phyloP scores from a whole-genome alignment of 176 grass and related monocot species.

The Oryza meridionalis region DNA sequence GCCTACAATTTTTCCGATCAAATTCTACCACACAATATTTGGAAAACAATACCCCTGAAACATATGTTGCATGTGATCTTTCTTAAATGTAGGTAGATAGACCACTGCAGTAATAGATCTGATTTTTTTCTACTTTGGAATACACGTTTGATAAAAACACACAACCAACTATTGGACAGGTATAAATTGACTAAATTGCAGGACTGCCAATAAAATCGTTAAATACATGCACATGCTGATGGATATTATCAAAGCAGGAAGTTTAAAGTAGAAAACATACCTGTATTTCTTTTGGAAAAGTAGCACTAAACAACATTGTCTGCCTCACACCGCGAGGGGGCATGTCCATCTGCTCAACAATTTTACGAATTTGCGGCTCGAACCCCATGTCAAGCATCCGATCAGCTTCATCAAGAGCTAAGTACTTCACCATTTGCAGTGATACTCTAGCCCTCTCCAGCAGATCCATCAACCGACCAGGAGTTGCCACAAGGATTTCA shows the following conservation, averaged over 20 bases:
- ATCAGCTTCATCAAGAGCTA: slow-evolving; percentile 96
- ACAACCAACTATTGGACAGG: neutral
- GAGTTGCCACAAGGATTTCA: slow-evolving; percentile 96
- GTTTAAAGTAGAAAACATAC: slow-evolving; percentile 41
- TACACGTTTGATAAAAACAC: neutral
- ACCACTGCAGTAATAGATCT: neutral
- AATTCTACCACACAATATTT: neutral
- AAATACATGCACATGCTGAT: neutral
- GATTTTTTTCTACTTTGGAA: neutral
- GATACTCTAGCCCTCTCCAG: slow-evolving; percentile 93
- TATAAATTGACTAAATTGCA: slow-evolving; percentile 3
- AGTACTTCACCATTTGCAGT: slow-evolving; percentile 77
- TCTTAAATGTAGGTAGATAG: neutral
- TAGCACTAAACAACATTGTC: slow-evolving; percentile 98
- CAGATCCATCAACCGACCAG: slow-evolving; percentile 92
- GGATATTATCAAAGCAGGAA: neutral
- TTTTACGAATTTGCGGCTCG: slow-evolving; percentile 94
- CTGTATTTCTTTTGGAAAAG: slow-evolving; percentile 96
- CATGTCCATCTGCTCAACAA: slow-evolving; percentile 97
- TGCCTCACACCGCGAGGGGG: slow-evolving; percentile 77
- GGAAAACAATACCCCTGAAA: neutral
- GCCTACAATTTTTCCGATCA: neutral
- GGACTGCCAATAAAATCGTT: neutral
- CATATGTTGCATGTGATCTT: neutral
- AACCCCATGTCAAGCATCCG: slow-evolving; percentile 99